Base-by-base conservation (phyloP, 805 yeast species). In the Saturnispora galanensis region DNA sequence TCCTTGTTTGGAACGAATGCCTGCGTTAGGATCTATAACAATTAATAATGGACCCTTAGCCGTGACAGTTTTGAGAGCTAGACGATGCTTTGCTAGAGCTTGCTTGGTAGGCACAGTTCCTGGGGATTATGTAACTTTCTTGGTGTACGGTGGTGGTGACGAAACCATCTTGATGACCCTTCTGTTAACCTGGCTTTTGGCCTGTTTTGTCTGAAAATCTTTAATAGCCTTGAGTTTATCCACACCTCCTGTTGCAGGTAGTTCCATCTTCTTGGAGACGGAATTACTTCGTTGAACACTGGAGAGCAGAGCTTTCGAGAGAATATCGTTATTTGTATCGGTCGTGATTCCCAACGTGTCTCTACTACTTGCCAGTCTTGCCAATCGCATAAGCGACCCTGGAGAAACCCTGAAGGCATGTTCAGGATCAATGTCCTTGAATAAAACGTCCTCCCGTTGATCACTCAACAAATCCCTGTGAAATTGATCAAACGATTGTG, bases 331-430 rank as follows among this genome's bases (percentile, higher is more conserved):
- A 30, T 38, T 38, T 9, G 26, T 31, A 38, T 47, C 50, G 30
- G 45, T 42, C 11, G 46, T 48, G 59, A 76, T 60, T 64, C 67
- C 61, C 39, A 90, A 61, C 0, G 97, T 85, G 52, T 84, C 87
- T 50, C 96, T 74, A 2, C 90, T 79, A 12, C 81, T 76, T 39
- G 78, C 74, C 47, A 90, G 66, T 4, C 84, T 73, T 1, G 84
- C 73, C 11, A 89, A 68, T 55, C 82, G 72, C 57, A 79, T 68
- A 70, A 80, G 73, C 51, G 79, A 81, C 9, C 81, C 80, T 2
- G 85, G 77, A 4, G 84, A 73, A 13, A 81, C 67, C 26, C 59
- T 46, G 41, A 76, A 76, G n/a, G 80, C 79, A 40, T 71, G 63
- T 41, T 75, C 80, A 2, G 79, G 74, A 50, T 77, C 78, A 18